A percentile compares a stretch with the other conserved stretches of the same genome.
These are phyloP conservation scores for Garcia nutans DNA, from an alignment of 345 rosid species.

Conservation along the genomic window DNA sequence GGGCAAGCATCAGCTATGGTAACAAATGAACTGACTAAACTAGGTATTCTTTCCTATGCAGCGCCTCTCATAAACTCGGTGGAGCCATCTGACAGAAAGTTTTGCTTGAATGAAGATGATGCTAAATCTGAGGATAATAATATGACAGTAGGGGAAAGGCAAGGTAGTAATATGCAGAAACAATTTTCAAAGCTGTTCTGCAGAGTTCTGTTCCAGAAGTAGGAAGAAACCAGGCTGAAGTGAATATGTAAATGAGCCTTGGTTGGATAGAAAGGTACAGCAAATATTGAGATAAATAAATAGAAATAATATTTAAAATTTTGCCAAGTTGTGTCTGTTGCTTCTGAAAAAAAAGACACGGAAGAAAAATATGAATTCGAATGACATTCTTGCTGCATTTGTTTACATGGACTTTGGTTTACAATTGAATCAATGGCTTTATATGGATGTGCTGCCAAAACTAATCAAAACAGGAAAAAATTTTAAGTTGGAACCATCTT, in stretches of 20 bases:
- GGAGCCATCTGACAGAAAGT: constrained; percentile 8
- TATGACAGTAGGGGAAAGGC: constrained; percentile 9
- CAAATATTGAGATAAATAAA: constrained; percentile 25
- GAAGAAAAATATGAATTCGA: neutral
- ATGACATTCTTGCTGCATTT: neutral
- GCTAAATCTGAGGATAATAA: constrained; percentile 1
- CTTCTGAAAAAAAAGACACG: neutral
- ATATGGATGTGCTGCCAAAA: too few species aligned
- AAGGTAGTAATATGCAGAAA: constrained; percentile 35
- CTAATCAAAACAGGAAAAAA: neutral
- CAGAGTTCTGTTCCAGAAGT: constrained; percentile 4
- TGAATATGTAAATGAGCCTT: constrained; percentile 33
- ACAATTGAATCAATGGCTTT: too few species aligned
- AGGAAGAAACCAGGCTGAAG: constrained; percentile 12
- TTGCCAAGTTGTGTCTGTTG: neutral
- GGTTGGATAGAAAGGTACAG: constrained; percentile 38
- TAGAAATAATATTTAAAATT: constrained; percentile 24
- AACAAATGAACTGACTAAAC: neutral
- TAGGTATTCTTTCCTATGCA: neutral
- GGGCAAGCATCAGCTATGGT: neutral
- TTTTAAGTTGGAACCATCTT: too few species aligned
- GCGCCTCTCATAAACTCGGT: neutral
- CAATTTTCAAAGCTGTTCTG: constrained; percentile 44
- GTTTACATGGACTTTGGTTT: neutral
- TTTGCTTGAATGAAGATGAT: neutral